phyloP scores from a whole-genome alignment of 1,284 basidiomycete species.

The Naganishia albida region DNA sequence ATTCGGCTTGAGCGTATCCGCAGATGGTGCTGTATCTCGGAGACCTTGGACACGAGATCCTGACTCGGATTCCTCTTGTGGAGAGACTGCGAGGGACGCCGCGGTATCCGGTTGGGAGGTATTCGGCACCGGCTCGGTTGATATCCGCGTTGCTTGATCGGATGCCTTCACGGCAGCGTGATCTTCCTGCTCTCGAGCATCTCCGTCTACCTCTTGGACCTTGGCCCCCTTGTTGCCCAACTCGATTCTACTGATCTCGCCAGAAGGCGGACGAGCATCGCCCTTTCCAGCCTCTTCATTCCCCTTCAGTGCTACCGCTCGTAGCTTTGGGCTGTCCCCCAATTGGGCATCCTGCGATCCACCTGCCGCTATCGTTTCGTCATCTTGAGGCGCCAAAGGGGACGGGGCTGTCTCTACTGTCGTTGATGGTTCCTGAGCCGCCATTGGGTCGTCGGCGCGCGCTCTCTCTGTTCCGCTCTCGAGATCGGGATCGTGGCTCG shows the following conservation, averaged over 20 bases:
- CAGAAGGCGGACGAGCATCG: neutral
- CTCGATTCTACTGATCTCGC: neutral
- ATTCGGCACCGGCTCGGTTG: neutral
- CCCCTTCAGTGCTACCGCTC: neutral
- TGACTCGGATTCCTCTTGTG: neutral
- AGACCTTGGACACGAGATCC: neutral
- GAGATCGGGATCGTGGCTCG: constrained; percentile 6
- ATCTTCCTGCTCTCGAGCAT: neutral
- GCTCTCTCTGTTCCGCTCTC: neutral
- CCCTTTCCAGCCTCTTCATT: neutral
- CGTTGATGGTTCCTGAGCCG: constrained; percentile 14
- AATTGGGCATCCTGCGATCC: neutral
- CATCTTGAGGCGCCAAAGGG: neutral
- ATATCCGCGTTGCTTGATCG: neutral
- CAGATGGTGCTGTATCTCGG: neutral
- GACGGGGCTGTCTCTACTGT: constrained; percentile 17
- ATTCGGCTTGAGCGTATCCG: neutral
- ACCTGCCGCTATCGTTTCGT: constrained; percentile 13
- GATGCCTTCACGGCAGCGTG: neutral
- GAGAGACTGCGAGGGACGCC: neutral
- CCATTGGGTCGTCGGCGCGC: constrained; percentile 13
- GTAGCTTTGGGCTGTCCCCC: neutral
- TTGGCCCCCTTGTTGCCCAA: neutral
- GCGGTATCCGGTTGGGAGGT: neutral
- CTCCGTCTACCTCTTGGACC: neutral